Evolutionary conservation across 768 basidiomycete genomes (phyloP).

Genomic region (Phlebiopsis flavidoalba): DNA sequence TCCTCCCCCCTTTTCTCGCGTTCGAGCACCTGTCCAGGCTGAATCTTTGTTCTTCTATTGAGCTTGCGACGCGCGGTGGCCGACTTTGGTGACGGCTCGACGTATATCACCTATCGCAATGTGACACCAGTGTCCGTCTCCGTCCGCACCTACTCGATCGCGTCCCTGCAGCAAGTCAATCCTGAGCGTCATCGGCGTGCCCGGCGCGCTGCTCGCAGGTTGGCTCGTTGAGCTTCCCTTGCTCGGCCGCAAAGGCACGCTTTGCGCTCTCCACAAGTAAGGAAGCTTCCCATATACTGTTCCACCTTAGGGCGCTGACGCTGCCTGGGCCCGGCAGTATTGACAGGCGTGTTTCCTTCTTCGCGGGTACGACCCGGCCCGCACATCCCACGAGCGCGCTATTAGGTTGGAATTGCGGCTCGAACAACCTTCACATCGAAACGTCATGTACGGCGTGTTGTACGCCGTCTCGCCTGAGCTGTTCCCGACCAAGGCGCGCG

Average conservation of each 20-base stretch:
- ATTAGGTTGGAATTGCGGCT: conserved; percentile 56
- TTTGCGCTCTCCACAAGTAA: conserved; percentile 45
- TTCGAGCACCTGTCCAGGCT: neutral
- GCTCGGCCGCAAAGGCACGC: conserved; percentile 50
- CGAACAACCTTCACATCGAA: conserved; percentile 51
- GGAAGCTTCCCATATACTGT: conserved; percentile 5
- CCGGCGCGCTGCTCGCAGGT: conserved; percentile 53
- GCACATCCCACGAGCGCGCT: conserved; percentile 44
- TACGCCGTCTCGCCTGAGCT: conserved; percentile 42
- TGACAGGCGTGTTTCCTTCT: conserved; percentile 57
- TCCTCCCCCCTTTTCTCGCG: neutral
- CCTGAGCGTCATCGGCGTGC: conserved; percentile 50
- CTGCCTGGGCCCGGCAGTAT: conserved; percentile 20
- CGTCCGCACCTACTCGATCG: conserved; percentile 25
- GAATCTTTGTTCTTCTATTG: neutral
- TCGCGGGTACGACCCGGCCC: conserved; percentile 51
- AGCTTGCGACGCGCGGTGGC: conserved; percentile 67
- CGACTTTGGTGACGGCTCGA: conserved; percentile 62
- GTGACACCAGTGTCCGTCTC: conserved; percentile 24
- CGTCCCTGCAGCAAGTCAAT: conserved; percentile 43
- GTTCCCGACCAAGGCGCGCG: conserved; percentile 49
- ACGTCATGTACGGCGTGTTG: conserved; percentile 49
- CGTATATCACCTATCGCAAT: conserved; percentile 72
- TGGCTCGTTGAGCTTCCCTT: conserved; percentile 45
- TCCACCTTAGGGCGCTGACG: neutral